These are phyloP conservation scores for Cardamine resedifolia DNA, from an alignment of 345 rosid species.

Conservation along the genomic window DNA sequence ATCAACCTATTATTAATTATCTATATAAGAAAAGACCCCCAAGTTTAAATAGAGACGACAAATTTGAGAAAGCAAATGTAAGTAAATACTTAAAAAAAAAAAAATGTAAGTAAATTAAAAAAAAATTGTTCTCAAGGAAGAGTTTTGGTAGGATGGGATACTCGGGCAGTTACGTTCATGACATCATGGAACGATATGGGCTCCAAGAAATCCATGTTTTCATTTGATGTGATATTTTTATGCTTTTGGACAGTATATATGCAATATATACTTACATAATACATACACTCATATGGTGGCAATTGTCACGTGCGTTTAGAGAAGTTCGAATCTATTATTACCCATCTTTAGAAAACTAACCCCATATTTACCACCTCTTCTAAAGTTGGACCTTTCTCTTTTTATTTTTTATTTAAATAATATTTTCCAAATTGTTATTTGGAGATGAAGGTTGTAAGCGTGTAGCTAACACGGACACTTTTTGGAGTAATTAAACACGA, in stretches of 20 bases:
- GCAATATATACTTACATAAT: neutral
- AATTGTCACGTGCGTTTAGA: slow-evolving; percentile 26
- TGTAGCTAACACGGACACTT: neutral
- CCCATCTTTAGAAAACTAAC: slow-evolving; percentile 15
- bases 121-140: neutral
- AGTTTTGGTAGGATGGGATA: slow-evolving; percentile 26
- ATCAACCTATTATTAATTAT: neutral
- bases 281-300: slow-evolving; percentile 1
- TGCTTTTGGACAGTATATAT: neutral
- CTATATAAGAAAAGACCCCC: neutral
- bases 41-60: neutral
- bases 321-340: neutral
- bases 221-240: slow-evolving; percentile 27
- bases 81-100: slow-evolving; percentile 12
- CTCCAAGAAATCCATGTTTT: slow-evolving; percentile 31
- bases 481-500: neutral
- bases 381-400: neutral
- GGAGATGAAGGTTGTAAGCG: slow-evolving; percentile 6
- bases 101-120: slow-evolving; percentile 13
- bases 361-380: slow-evolving; percentile 23
- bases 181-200: slow-evolving; percentile 39
- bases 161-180: slow-evolving; percentile 35
- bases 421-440: neutral
- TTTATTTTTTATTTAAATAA: neutral
- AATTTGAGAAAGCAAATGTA: neutral